phyloP scores from a whole-genome alignment of 768 basidiomycete species.

The Phylloporus sp. region DNA sequence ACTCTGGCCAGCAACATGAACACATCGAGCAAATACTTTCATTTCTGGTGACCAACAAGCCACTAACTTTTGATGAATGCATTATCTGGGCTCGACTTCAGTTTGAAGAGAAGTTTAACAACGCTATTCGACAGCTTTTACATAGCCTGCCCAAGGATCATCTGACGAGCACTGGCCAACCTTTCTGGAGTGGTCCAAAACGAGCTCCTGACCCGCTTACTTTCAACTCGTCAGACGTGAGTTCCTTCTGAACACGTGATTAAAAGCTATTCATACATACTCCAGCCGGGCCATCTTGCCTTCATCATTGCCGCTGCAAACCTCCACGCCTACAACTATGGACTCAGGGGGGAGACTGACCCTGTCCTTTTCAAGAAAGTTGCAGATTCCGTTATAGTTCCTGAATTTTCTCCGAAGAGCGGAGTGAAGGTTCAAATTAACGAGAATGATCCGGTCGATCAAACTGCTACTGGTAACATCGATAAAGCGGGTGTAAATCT shows the following conservation, averaged over 20 bases:
- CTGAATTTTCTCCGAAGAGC: conserved; percentile 89
- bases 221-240: conserved; percentile 84
- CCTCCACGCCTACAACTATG: conserved; percentile 97
- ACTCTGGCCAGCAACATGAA: conserved; percentile 87
- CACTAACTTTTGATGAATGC: conserved; percentile 95
- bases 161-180: conserved; percentile 85
- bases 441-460: conserved; percentile 84
- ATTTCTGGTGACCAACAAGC: conserved; percentile 88
- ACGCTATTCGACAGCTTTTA: conserved; percentile 87
- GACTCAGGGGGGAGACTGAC: conserved; percentile 86
- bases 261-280: conserved; percentile 7
- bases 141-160: conserved; percentile 95
- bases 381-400: conserved; percentile 77
- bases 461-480: conserved; percentile 33
- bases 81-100: conserved; percentile 94
- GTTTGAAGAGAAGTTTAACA: conserved; percentile 92
- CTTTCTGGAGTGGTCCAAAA: conserved; percentile 99
- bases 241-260: conserved; percentile 25
- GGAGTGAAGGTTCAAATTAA: conserved; percentile 92
- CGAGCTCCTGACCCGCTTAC: conserved; percentile 87
- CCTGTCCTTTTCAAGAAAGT: conserved; percentile 76
- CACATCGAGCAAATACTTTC: conserved; percentile 86
- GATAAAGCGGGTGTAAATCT: neutral
- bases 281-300: conserved; percentile 75
- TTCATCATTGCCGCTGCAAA: conserved; percentile 94